These are phyloP conservation scores for Filobasidium uniguttulatum DNA, from an alignment of 1,284 basidiomycete species.

Conservation along the genomic window DNA sequence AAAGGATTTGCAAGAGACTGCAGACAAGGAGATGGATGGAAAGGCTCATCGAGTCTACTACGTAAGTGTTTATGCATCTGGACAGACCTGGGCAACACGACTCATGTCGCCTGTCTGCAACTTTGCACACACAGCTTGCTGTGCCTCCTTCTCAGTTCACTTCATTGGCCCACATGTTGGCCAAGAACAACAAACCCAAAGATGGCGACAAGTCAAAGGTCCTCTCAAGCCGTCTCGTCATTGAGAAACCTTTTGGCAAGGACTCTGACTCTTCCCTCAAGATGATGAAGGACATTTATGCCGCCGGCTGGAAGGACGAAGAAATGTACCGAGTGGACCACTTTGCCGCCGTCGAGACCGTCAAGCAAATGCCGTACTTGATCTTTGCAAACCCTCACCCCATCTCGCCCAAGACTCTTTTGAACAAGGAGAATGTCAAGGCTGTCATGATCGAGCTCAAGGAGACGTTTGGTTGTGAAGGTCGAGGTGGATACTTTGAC, in stretches of 20 bases:
- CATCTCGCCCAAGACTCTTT: conserved; percentile 17
- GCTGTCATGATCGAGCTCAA: conserved; percentile 36
- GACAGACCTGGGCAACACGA: neutral
- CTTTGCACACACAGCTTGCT: conserved; percentile 11
- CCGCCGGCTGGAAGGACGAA: conserved; percentile 15
- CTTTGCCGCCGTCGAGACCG: conserved; percentile 14
- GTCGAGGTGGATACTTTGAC: conserved; percentile 36
- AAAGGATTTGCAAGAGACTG: conserved; percentile 13
- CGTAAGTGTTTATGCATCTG: conserved; percentile 1
- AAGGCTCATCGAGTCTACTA: conserved; percentile 14
- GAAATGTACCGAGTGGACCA: conserved; percentile 15
- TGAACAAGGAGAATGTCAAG: conserved; percentile 32
- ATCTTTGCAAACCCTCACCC: neutral
- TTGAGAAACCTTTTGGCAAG: conserved; percentile 19
- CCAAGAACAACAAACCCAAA: conserved; percentile 12
- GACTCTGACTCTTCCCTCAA: conserved; percentile 15
- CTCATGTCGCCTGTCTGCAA: neutral
- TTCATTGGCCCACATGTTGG: conserved; percentile 7
- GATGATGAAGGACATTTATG: conserved; percentile 17
- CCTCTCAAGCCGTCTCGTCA: conserved; percentile 13
- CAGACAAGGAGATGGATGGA: conserved; percentile 13
- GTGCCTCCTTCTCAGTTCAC: conserved; percentile 13
- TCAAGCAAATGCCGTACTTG: conserved; percentile 4
- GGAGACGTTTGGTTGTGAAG: conserved; percentile 36
- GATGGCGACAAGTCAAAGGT: conserved; percentile 12